A percentile compares a stretch with the other conserved stretches of the same genome.
phyloP scores from a whole-genome alignment of 495 filamentous ascomycete species.

The Neurospora pannonica region DNA sequence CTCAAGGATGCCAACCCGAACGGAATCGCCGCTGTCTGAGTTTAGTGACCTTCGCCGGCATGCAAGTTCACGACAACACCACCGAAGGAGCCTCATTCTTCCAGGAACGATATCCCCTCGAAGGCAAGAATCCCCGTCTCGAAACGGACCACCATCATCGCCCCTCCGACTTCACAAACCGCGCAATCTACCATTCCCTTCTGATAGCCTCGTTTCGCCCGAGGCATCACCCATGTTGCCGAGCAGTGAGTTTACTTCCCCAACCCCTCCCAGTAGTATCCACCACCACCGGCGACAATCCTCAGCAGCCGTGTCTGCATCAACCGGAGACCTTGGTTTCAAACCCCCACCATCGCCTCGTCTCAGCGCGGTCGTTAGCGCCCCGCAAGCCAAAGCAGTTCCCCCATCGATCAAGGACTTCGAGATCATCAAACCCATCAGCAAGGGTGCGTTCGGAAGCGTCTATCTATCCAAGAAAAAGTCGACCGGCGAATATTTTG shows the following conservation, averaged over 20 bases:
- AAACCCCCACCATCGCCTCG: constrained; percentile 75
- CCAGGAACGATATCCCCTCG: constrained; percentile 66
- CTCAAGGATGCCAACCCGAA: constrained; percentile 53
- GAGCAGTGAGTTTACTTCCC: constrained; percentile 69
- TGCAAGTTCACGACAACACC: constrained; percentile 63
- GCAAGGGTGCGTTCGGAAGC: constrained; percentile 96
- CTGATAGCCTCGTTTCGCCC: constrained; percentile 73
- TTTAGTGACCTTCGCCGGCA: constrained; percentile 57
- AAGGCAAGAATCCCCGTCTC: constrained; percentile 77
- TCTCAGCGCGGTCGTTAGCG: constrained; percentile 61
- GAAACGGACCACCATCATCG: constrained; percentile 65
- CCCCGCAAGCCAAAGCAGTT: constrained; percentile 63
- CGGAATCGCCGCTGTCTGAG: constrained; percentile 87
- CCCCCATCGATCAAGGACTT: constrained; percentile 98
- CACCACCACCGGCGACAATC: constrained; percentile 88
- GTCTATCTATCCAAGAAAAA: constrained; percentile 98
- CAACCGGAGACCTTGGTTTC: constrained; percentile 37
- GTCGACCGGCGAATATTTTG: constrained; percentile 93
- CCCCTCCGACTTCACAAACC: constrained; percentile 82
- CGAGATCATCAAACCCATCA: constrained; percentile 98
- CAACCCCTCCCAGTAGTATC: constrained; percentile 39
- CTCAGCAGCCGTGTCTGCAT: constrained; percentile 70
- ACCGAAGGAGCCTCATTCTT: constrained; percentile 74
- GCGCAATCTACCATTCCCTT: constrained; percentile 56
- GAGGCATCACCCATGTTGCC: constrained; percentile 81